A percentile compares a stretch with the other conserved stretches of the same genome.
Conservation (phyloP, 768 basidiomycete species). For the Amanita brunnescens region DNA sequence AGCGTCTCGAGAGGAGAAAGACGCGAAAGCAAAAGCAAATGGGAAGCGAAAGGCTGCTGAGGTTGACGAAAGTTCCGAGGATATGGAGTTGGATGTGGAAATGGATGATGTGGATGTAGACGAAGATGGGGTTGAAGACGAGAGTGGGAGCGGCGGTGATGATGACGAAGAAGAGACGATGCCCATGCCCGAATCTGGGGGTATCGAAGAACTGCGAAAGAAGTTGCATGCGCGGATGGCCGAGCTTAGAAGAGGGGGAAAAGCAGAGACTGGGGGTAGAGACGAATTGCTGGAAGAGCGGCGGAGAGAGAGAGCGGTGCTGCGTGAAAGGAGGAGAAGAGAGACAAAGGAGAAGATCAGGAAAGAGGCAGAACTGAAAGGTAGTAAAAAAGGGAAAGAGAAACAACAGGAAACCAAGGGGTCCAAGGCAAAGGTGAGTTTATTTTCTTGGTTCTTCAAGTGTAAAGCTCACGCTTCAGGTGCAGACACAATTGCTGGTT, state of each 20-base stretch:
- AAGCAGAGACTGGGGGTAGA: conserved; percentile 47
- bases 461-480: background rate
- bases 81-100: conserved; percentile 17
- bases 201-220: conserved; percentile 55
- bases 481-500: conserved; percentile 65
- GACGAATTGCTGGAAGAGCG: conserved; percentile 82
- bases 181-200: conserved; percentile 58
- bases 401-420: conserved; percentile 35
- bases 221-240: conserved; percentile 74
- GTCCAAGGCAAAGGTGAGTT: conserved; percentile 45
- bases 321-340: conserved; percentile 80
- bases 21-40: conserved; percentile 26
- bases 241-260: conserved; percentile 41
- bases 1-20: conserved; percentile 14
- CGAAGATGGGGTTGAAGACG: conserved; percentile 24
- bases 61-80: conserved; percentile 22
- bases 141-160: conserved; percentile 15
- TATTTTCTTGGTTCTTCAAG: conserved; percentile 2
- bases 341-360: conserved; percentile 79
- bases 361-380: conserved; percentile 52
- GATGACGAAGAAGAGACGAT: conserved; percentile 25
- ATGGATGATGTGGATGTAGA: conserved; percentile 32
- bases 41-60: conserved; percentile 25
- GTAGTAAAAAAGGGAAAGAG: too few relatives aligned
- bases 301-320: conserved; percentile 62